These are phyloP conservation scores for Phytophthora hibernalis DNA, from an alignment of 352 stramenopile species.

Conservation along the genomic window DNA sequence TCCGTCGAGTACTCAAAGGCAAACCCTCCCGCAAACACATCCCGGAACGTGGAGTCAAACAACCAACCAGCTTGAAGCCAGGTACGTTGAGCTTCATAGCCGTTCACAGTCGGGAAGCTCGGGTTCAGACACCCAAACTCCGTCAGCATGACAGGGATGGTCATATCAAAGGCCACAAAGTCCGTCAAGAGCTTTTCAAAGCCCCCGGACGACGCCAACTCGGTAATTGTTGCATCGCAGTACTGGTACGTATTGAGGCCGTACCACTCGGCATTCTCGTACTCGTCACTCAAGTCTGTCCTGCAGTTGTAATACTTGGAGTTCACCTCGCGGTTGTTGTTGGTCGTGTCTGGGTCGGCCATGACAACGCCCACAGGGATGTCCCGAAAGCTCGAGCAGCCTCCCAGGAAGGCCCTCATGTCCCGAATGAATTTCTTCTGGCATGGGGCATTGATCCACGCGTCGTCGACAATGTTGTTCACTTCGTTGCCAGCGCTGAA, in stretches of 20 bases:
- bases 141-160: slow-evolving; percentile 81
- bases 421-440: slow-evolving; percentile 91
- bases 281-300: slow-evolving; percentile 65
- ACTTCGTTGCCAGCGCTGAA: slow-evolving; percentile 90
- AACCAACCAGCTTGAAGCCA: slow-evolving; percentile 72
- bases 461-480: slow-evolving; percentile 62
- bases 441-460: slow-evolving; percentile 74
- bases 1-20: slow-evolving; percentile 89
- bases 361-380: slow-evolving; percentile 84
- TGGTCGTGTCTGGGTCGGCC: slow-evolving; percentile 55
- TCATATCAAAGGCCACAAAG: slow-evolving; percentile 69
- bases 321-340: slow-evolving; percentile 69
- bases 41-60: slow-evolving; percentile 50
- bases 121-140: slow-evolving; percentile 86
- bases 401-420: slow-evolving; percentile 73
- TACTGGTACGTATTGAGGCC: slow-evolving; percentile 89
- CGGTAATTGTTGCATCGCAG: slow-evolving; percentile 60
- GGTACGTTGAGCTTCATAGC: slow-evolving; percentile 73
- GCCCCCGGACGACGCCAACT: slow-evolving; percentile 54
- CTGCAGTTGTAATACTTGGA: slow-evolving; percentile 90
- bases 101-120: slow-evolving; percentile 71
- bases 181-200: slow-evolving; percentile 67
- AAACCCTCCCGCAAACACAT: slow-evolving; percentile 75
- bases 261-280: slow-evolving; percentile 88
- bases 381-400: slow-evolving; percentile 62